Evolutionary conservation across 495 filamentous ascomycete species (phyloP), one percentile per base, ranked within the genome.

Genomic region (Penicillium parvum): DNA sequence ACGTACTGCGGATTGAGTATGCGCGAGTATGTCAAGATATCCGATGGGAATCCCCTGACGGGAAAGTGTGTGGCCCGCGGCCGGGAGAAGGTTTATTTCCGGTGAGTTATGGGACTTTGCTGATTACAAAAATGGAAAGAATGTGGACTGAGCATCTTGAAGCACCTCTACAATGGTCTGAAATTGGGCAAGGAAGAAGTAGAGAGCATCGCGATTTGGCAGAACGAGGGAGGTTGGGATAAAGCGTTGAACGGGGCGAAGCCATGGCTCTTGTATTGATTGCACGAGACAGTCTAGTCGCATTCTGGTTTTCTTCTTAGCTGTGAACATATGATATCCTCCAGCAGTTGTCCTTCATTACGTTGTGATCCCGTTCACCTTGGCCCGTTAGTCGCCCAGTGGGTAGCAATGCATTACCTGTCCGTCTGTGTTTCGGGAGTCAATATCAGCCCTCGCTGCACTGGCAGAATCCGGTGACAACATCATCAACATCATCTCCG

Each of bases 1-100:
- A 95, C 74, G 62, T 91, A 63, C 62, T 95, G 75, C 48, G 89
- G 76, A 61, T 91, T 72, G 30, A 74, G 45, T 90, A 95, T 85
- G 5, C 81, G 78, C 46, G 77, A 63, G 45, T 73, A 7, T 49
- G 50, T 10, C 42, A 52, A 15, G 36, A 68, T 45, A 60, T 72
- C 28, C 57, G 57, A 1, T 73, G 68, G 64, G 69, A 73, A 37
- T 60, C 61, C 7, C 68, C 68, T 1, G 66, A 71, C 37, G 65
- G 58, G 3, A 66, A 57, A 37, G 63, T 65, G 19, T 66, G 61
- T 37, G 68, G 65, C 7, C 63, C 63, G 18, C 56, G 69, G 27
- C 65, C 65, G 7, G 59, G 60, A 11, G 65, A 73, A 39, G 69
- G 68, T 32, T 57, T 73, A 39, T 73, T 73, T 50, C 69, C 69